These are phyloP conservation scores for Aphanomyces astaci DNA, from an alignment of 352 stramenopile species.

Conservation along the genomic window DNA sequence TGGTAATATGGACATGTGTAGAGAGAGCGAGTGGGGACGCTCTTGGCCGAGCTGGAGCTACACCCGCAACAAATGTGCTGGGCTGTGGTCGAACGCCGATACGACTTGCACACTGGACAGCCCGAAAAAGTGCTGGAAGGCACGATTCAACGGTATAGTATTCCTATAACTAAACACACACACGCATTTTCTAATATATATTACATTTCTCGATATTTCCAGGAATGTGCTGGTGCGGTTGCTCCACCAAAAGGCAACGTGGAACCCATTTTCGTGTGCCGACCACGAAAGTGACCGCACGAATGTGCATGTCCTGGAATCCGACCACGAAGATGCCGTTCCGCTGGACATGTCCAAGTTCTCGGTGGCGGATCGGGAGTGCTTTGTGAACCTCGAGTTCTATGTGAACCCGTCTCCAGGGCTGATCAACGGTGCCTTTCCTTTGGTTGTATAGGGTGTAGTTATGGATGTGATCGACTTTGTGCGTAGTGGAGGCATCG, in stretches of 20 bases:
- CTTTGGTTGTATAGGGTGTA: no score
- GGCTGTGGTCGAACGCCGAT: constrained; percentile 11
- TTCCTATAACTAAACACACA: no score
- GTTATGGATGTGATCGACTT: not conserved
- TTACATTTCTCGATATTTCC: no score
- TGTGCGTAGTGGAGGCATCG: constrained; percentile 11
- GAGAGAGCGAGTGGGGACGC: not conserved
- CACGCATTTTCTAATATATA: no score
- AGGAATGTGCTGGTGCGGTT: not conserved
- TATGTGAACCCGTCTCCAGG: constrained; percentile 19
- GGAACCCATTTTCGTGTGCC: not conserved
- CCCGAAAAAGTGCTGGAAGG: not conserved
- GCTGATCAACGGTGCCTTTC: constrained; percentile 12
- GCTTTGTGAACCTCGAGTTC: constrained; percentile 6
- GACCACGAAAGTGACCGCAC: not conserved
- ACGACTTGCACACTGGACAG: not conserved
- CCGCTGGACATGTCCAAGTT: not conserved
- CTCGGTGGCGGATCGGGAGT: not conserved
- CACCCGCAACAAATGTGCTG: not conserved
- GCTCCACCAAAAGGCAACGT: constrained; percentile 11
- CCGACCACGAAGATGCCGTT: not conserved
- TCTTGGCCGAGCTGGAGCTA: not conserved
- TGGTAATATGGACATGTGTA: not conserved
- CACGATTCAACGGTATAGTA: constrained; percentile 20
- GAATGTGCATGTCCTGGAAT: not conserved